Evolutionary conservation across 768 basidiomycete genomes (phyloP).

Genomic region (Albatrellus ellisii): DNA sequence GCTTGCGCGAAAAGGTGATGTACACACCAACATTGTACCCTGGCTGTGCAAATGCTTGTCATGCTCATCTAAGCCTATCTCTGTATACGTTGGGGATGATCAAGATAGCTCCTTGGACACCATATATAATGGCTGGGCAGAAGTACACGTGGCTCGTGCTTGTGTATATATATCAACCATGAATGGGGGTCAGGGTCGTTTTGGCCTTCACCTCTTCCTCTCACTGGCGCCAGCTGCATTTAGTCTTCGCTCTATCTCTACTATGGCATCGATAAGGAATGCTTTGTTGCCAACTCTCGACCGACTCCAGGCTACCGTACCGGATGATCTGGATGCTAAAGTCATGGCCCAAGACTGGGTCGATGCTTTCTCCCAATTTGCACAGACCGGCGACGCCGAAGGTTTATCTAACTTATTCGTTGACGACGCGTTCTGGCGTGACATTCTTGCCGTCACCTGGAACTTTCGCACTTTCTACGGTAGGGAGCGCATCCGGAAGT

Average conservation of each 20-base stretch:
- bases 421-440: slow-evolving; percentile 39
- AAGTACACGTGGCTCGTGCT: no score
- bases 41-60: no score
- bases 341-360: slow-evolving; percentile 15
- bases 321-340: slow-evolving; percentile 6
- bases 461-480: slow-evolving; percentile 46
- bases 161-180: no score
- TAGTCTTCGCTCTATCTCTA: neutral
- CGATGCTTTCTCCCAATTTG: slow-evolving; percentile 9
- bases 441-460: slow-evolving; percentile 51
- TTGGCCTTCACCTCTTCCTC: no score
- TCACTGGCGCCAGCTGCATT: no score
- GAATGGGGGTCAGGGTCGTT: no score
- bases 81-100: no score
- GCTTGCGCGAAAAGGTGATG: no score
- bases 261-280: slow-evolving; percentile 2
- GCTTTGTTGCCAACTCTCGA: slow-evolving; percentile 14
- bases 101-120: no score
- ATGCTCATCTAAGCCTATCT: no score
- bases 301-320: slow-evolving; percentile 10
- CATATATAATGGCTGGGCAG: no score
- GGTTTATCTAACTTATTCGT: slow-evolving; percentile 12
- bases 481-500: slow-evolving; percentile 23
- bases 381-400: slow-evolving; percentile 5
- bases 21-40: no score